Evolutionary conservation across 257 asterid genomes (phyloP).

Genomic region (Solanum etuberosum): DNA sequence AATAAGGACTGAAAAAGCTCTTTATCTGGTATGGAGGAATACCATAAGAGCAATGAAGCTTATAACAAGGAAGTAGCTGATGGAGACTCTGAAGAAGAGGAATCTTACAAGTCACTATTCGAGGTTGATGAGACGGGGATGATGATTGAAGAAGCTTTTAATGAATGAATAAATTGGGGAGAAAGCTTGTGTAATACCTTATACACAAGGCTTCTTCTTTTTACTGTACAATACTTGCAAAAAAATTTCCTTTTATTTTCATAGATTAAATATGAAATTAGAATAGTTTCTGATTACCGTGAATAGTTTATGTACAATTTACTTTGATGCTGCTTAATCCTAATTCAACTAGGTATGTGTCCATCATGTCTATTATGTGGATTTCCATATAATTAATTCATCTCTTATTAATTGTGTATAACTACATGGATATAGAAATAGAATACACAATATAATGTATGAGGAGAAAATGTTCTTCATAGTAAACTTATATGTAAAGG

Average conservation of each 20-base stretch:
- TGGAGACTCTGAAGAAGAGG: background rate
- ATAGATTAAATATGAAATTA: background rate
- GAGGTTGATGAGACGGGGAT: conserved; percentile 9
- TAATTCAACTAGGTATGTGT: background rate
- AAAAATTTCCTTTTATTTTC: background rate
- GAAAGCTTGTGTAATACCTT: background rate
- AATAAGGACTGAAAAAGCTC: too few species aligned
- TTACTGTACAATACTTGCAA: background rate
- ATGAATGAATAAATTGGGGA: background rate
- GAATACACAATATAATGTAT: too few species aligned
- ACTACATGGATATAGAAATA: too few species aligned
- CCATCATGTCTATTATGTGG: background rate
- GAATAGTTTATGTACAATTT: background rate
- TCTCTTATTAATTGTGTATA: background rate
- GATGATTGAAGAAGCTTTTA: background rate
- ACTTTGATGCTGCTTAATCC: background rate
- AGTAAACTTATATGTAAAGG: too few species aligned
- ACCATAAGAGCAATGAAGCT: conserved; percentile 9
- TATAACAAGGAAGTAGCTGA: conserved; percentile 32
- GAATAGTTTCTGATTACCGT: background rate
- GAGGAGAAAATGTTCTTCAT: too few species aligned
- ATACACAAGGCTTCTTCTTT: background rate
- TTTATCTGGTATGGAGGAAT: too few species aligned
- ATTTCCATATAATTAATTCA: background rate
- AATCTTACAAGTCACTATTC: conserved; percentile 8